phyloP scores from a whole-genome alignment of 2,329 filamentous ascomycete species.

The Penicillium sp. region DNA sequence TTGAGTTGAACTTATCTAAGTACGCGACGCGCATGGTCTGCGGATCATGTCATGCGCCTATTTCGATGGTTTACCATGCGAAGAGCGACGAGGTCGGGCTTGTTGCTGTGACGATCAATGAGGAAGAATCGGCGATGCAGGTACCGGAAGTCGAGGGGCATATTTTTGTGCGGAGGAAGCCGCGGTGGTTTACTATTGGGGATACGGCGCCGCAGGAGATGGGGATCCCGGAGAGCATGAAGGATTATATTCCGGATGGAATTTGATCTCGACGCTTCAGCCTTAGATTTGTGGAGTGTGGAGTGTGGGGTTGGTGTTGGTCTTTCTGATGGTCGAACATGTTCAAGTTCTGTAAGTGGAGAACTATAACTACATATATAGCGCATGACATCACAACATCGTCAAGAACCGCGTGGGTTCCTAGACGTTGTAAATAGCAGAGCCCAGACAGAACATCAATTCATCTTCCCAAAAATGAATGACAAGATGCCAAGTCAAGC shows the following conservation, averaged over 20 bases:
- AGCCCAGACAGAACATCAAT: background rate
- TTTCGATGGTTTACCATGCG: conserved; percentile 9
- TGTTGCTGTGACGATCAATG: conserved; percentile 8
- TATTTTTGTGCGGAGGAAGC: conserved; percentile 5
- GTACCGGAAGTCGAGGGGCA: background rate
- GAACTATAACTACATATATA: background rate
- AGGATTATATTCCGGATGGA: background rate
- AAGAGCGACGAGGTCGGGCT: background rate
- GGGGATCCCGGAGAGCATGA: background rate
- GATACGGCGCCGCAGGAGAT: background rate
- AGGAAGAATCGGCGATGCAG: background rate
- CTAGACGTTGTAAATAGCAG: background rate
- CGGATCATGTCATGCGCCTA: background rate
- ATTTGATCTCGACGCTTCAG: background rate
- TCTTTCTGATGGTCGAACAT: background rate
- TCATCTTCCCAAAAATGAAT: background rate
- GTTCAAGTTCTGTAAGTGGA: background rate
- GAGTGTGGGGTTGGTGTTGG: background rate
- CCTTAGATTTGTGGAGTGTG: background rate
- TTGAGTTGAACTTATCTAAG: background rate
- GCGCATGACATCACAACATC: background rate
- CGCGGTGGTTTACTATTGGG: background rate
- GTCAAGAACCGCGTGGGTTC: background rate
- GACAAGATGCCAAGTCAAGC: conserved; percentile 1
- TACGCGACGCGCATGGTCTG: conserved; percentile 4